Percentiles rank a stretch among this genome's conserved stretches.
Evolutionary conservation across 169 alveolate genomes (phyloP).

Genomic region (Theileria luwenshuni): DNA sequence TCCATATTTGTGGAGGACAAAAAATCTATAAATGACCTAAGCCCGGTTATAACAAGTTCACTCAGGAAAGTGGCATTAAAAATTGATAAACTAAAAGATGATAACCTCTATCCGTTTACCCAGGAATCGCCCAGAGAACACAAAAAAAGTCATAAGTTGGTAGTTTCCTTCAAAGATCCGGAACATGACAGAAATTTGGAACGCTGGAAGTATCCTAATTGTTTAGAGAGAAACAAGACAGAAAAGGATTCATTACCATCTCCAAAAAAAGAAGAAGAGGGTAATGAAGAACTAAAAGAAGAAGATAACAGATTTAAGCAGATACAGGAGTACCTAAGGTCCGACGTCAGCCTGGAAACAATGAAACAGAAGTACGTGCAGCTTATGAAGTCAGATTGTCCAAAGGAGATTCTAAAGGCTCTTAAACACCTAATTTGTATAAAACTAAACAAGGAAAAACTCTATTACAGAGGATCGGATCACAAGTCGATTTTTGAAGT

Average conservation of each 20-base stretch:
- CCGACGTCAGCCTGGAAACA: neutral
- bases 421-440: slow-evolving; percentile 58
- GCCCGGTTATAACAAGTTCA: neutral
- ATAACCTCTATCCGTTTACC: neutral
- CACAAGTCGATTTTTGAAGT: neutral
- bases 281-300: neutral
- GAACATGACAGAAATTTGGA: neutral
- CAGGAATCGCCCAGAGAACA: neutral
- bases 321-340: neutral
- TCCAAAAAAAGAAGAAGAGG: neutral
- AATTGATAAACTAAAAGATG: neutral
- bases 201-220: slow-evolving; percentile 7
- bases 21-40: neutral
- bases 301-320: neutral
- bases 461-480: slow-evolving; percentile 27
- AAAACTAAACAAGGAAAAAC: slow-evolving; percentile 30
- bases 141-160: no score
- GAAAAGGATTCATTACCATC: neutral
- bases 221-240: neutral
- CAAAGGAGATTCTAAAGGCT: slow-evolving; percentile 24
- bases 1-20: neutral
- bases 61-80: neutral
- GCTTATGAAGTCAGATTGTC: slow-evolving; percentile 51
- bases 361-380: slow-evolving; percentile 39
- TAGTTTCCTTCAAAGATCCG: slow-evolving; percentile 11